These are phyloP conservation scores for Thelonectria rubi DNA, from an alignment of 2,329 filamentous ascomycete genomes.

Conservation along the genomic window DNA sequence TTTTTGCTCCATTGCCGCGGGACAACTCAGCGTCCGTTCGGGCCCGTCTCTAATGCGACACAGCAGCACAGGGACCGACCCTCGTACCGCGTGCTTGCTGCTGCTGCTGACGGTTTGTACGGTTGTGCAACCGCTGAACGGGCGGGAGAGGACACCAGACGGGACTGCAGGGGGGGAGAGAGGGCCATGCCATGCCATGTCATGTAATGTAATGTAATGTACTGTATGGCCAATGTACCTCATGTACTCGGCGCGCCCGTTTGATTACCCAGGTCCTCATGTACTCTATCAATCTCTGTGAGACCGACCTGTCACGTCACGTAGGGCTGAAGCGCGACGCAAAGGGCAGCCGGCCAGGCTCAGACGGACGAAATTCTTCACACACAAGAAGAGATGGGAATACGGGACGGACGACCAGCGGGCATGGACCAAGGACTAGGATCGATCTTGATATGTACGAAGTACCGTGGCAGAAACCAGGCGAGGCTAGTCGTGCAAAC, in stretches of 20 bases:
- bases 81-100: background rate
- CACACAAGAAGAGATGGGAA: background rate
- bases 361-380: no score
- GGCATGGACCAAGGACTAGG: slow-evolving; percentile 19
- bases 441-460: slow-evolving; percentile 35
- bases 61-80: no score
- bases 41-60: slow-evolving; percentile 24
- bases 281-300: slow-evolving; percentile 14
- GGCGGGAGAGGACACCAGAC: background rate
- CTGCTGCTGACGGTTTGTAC: slow-evolving; percentile 1
- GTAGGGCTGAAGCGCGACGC: slow-evolving; percentile 21
- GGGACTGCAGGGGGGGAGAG: slow-evolving; percentile 2
- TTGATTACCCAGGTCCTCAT: no score
- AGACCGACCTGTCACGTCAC: slow-evolving; percentile 25
- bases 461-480: slow-evolving; percentile 26
- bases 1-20: slow-evolving; percentile 20
- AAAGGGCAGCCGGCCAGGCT: no score
- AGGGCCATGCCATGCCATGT: background rate
- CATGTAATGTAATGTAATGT: background rate
- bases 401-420: background rate
- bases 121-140: slow-evolving; percentile 9
- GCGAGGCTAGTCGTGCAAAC: slow-evolving; percentile 37
- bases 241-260: no score
- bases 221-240: background rate
- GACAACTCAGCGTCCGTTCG: slow-evolving; percentile 36